Evolutionary conservation across 768 basidiomycete species (phyloP), one percentile per base, ranked within the genome.

Genomic region (Pulveroboletus sp.): DNA sequence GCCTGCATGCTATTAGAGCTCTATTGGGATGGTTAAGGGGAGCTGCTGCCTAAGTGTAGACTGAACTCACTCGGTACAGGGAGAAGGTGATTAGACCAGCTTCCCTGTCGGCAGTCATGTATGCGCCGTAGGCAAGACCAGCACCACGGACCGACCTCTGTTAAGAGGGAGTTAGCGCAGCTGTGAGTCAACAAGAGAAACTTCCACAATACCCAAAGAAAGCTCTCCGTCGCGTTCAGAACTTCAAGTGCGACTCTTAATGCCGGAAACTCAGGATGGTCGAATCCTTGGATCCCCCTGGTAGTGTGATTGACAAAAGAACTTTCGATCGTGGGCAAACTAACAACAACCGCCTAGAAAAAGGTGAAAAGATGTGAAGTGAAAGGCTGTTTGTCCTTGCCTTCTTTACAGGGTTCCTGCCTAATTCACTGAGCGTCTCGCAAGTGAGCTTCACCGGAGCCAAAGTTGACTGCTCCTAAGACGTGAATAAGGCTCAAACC

Each of bases 101-200:
- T 69, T 97, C 94, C 27, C 83, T 71, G 57, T 94, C 91, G 27
- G 84, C 64, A 0, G 76, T 75, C 27, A 87, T 74, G 58, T 82
- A 82, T 23, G 91, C 91, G n/a, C 93, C 91, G 56, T 97, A 98
- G 5, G 97, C 97, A 29, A 99, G 71, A 19, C 97, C 97, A 47
- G 91, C 86, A 7, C 97, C 97, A 35, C 97, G 86, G 51, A 99
- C 92, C 52, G 86, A 88, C 21, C 86, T 81, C 87, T 90, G 51
- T 53, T 31, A 45, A 48, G n/a, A 43, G 16, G 36, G 2, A 47
- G 31, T 45, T 44, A 66, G 45, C 42, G 50, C 14, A 27, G 19
- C 8, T 41, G 29, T 9, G 47, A 34, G 32, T 42, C 13, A 16
- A 40, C 25, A 33, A 35, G 20, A 37, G 5, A 37, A 43, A 32